Percentiles rank a stretch among this genome's conserved stretches.
Evolutionary conservation across 2,329 filamentous ascomycete species (phyloP).

Genomic region (Colletotrichum sp.): DNA sequence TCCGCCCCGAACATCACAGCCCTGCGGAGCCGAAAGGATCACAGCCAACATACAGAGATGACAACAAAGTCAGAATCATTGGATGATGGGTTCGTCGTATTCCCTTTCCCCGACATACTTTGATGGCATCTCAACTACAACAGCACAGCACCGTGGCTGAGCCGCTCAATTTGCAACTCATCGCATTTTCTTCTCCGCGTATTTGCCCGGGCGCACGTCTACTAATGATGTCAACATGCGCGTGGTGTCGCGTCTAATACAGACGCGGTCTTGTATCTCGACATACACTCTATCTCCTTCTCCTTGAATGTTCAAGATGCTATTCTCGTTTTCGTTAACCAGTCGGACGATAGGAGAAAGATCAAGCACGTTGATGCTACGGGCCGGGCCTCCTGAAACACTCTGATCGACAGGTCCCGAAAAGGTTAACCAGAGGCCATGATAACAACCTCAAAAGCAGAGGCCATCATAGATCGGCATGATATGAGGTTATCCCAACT

Average conservation of each 20-base stretch:
- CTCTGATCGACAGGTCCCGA: not conserved
- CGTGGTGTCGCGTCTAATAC: not conserved
- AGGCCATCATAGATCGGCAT: not conserved
- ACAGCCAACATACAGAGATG: not conserved
- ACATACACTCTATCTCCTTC: not conserved
- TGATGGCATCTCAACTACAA: not conserved
- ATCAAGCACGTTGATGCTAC: not conserved
- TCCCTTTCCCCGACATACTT: not conserved
- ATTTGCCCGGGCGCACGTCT: not conserved
- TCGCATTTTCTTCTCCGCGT: not conserved
- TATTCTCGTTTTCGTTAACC: not conserved
- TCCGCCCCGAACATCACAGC: not conserved
- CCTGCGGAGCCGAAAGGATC: not conserved
- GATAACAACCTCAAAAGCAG: not conserved
- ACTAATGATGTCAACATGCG: not conserved
- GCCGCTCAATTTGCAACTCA: not conserved
- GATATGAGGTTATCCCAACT: not conserved
- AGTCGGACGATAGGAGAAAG: not conserved
- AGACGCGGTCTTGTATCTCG: not conserved
- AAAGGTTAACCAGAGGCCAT: not conserved
- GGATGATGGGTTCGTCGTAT: not conserved
- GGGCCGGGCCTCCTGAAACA: not conserved
- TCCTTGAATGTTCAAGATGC: not conserved
- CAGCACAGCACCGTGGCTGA: not conserved
- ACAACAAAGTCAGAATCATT: not conserved